Conservation (phyloP, 1,139 yeast species). For the Yamadazyma dushanensis region DNA sequence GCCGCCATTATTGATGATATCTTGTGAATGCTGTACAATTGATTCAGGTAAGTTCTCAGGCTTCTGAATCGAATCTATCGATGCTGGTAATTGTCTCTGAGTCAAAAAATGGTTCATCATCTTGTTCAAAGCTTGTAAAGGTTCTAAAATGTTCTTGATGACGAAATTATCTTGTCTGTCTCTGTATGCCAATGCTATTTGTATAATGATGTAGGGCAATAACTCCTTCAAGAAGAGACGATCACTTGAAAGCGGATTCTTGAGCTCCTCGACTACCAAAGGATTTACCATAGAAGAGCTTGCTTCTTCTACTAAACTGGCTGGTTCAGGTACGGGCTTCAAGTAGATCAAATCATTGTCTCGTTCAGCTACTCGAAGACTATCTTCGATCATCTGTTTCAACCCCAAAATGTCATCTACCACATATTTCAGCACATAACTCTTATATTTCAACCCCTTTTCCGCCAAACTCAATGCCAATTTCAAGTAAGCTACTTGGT, state of each 20-base stretch:
- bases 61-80: conserved; percentile 61
- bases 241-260: conserved; percentile 16
- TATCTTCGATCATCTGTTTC: conserved; percentile 39
- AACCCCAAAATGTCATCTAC: conserved; percentile 53
- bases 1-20: conserved; percentile 60
- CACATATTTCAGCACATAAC: conserved; percentile 44
- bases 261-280: conserved; percentile 33
- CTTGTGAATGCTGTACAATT: conserved; percentile 54
- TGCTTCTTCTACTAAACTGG: conserved; percentile 31
- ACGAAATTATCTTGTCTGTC: conserved; percentile 64
- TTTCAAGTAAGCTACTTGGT: conserved; percentile 60
- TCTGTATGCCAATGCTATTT: conserved; percentile 65
- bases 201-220: conserved; percentile 66
- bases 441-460: conserved; percentile 39
- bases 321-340: conserved; percentile 55
- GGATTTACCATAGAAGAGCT: conserved; percentile 57
- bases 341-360: conserved; percentile 82
- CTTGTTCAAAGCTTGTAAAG: conserved; percentile 51
- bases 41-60: conserved; percentile 66
- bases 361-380: conserved; percentile 59
- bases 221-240: conserved; percentile 52
- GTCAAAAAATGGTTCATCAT: conserved; percentile 45
- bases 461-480: conserved; percentile 33
- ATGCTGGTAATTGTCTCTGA: conserved; percentile 56
- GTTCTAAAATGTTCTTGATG: conserved; percentile 48